Conservation (phyloP, 192 early-diverging fungal genomes). For the Linnemannia hyalina region DNA sequence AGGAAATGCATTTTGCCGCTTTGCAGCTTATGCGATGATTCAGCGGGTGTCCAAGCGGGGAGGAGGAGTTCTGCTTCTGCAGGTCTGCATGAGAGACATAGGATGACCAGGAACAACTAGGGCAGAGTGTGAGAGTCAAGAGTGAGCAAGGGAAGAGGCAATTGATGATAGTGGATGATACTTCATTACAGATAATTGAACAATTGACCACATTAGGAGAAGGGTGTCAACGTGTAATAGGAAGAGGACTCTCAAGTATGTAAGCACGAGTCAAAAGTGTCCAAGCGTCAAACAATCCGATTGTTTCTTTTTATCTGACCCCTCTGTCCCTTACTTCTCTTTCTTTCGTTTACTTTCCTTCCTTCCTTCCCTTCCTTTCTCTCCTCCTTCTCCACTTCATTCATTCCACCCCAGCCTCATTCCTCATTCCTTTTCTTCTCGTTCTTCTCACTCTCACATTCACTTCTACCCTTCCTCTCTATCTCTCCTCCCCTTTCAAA, state of each 20-base stretch:
- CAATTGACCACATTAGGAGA: too few species aligned
- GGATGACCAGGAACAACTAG: too few species aligned
- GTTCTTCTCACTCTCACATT: not conserved
- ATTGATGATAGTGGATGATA: too few species aligned
- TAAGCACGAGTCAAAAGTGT: too few species aligned
- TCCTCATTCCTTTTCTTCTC: not conserved
- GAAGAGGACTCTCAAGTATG: too few species aligned
- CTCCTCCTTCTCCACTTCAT: not conserved
- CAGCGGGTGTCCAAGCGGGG: not conserved
- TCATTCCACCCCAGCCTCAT: not conserved
- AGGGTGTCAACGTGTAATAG: too few species aligned
- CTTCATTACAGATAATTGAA: too few species aligned
- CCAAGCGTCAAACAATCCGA: too few species aligned
- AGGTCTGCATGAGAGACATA: not conserved
- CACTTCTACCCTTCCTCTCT: not conserved
- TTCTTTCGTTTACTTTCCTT: not conserved
- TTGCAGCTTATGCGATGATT: constrained; percentile 2
- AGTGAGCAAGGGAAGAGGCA: too few species aligned
- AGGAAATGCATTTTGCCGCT: not conserved
- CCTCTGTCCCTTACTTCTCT: not conserved
- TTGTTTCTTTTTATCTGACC: not conserved
- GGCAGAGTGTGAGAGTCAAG: too few species aligned
- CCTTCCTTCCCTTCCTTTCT: not conserved
- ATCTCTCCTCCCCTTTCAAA: not conserved
- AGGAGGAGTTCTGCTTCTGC: not conserved